Base-by-base conservation (phyloP, 345 rosid genomes). In the Euphorbia peplus region DNA sequence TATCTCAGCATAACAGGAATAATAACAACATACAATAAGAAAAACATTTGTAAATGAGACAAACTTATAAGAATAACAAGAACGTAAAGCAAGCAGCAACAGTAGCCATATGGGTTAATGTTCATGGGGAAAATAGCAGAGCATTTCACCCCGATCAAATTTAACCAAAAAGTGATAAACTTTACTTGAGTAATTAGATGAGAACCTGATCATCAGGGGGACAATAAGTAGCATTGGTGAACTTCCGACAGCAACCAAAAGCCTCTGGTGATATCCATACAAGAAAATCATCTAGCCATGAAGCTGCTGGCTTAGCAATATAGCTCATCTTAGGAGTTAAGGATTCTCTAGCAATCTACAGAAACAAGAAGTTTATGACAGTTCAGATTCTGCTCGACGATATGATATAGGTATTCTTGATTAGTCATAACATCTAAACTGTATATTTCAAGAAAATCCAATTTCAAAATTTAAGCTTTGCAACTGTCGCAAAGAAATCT, bases 201-300 rank as follows among this genome's bases (percentile, higher is more conserved):
- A 61, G 64, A 63, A 90, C 97, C 98, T 95, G 98, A 79, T 95
- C 99, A 75, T 91, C 80, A 52, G 99, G 99, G 42, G 99, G 96
- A 22, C 99, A 95, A 78, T 86, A 95, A 77, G 80, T 90, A 66
- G 87, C 98, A 83, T 95, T 90, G 69, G 87, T 87, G 81, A 89
- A 91, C 76, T 91, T 90, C 56, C 99, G 86, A 58, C 99, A 95
- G 79, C 99, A 95, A 59, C 97, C 97, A 77, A 91, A 95, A 64
- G 99, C 99, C 82, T 95, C 97, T 0, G 99, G 99, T 74, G 97
- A 95, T 74, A 95, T 66, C 99, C 99, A 95, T 57, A 91, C 96
- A 56, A 95, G 96, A 82, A 91, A 90, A 80, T 95, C 99, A 77
- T 95, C 99, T 16, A 95, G 93, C 99, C 97, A 95, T 24, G 99